Percentiles rank a stretch among this genome's conserved stretches.
Conservation (phyloP, 495 filamentous ascomycete species). For the Xylaria longipes region DNA sequence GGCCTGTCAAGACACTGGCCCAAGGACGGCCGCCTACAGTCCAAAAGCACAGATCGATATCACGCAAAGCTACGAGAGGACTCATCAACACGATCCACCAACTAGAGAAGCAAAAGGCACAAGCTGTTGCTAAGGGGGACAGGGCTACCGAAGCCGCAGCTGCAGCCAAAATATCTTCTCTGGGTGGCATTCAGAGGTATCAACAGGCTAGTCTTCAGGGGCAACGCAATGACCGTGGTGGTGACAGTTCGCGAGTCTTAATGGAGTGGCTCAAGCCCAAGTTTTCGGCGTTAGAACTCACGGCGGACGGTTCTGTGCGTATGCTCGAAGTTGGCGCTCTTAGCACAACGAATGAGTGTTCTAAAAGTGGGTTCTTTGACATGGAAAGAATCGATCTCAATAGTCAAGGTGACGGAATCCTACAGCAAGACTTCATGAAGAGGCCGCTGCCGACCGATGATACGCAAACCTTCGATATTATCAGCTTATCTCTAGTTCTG, state of each 20-base stretch:
- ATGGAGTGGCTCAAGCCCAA: conserved; percentile 79
- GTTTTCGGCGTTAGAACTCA: conserved; percentile 33
- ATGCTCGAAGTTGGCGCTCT: conserved; percentile 92
- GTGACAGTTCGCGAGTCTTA: conserved; percentile 86
- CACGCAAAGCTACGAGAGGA: conserved; percentile 77
- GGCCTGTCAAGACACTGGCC: conserved; percentile 61
- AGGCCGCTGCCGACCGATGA: conserved; percentile 70
- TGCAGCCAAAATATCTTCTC: conserved; percentile 56
- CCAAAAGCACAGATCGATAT: conserved; percentile 63
- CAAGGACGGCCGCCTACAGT: conserved; percentile 69
- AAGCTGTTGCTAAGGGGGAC: conserved; percentile 71
- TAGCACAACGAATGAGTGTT: conserved; percentile 83
- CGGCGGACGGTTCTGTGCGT: conserved; percentile 50
- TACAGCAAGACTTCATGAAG: conserved; percentile 94
- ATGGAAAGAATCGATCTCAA: conserved; percentile 90
- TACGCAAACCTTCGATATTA: conserved; percentile 78
- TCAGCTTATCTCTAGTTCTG: conserved; percentile 92
- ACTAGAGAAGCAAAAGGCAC: conserved; percentile 75
- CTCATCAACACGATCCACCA: conserved; percentile 86
- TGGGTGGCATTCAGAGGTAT: conserved; percentile 84
- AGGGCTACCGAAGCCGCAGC: conserved; percentile 58
- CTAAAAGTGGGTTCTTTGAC: conserved; percentile 69
- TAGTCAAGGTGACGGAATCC: conserved; percentile 79
- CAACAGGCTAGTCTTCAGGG: conserved; percentile 89
- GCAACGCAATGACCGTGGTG: conserved; percentile 82